These are phyloP conservation scores for Cinnamomum chago DNA, from an alignment of 164 flowering plant species.

Conservation along the genomic window DNA sequence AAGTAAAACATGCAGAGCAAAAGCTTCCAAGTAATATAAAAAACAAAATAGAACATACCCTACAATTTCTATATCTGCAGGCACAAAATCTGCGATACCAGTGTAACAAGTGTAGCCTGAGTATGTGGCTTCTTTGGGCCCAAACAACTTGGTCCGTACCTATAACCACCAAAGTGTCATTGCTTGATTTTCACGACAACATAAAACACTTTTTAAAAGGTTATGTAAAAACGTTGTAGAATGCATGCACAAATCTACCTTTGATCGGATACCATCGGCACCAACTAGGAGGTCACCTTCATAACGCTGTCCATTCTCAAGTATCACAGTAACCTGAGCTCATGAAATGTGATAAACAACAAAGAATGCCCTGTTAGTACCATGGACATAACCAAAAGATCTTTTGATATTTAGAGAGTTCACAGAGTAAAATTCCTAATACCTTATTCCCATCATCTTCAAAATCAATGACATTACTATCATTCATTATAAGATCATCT, in stretches of 20 bases:
- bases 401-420: neutral
- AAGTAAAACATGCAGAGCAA: neutral
- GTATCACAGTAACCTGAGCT: constrained; percentile 66
- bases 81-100: constrained; percentile 94
- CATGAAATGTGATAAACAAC: neutral
- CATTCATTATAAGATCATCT: constrained; percentile 67
- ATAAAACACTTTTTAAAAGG: neutral
- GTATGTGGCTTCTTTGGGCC: constrained; percentile 60
- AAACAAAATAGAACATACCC: constrained; percentile 49
- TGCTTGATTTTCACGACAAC: neutral
- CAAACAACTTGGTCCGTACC: constrained; percentile 87
- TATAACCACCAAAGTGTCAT: constrained; percentile 20
- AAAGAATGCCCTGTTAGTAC: neutral
- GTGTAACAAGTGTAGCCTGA: constrained; percentile 96
- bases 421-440: constrained; percentile 4
- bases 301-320: constrained; percentile 72
- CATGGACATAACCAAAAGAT: neutral
- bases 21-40: neutral
- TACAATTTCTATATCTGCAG: constrained; percentile 84
- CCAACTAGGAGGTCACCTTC: constrained; percentile 94
- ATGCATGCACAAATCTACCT: constrained; percentile 40
- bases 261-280: constrained; percentile 99
- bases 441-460: constrained; percentile 82
- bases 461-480: constrained; percentile 74
- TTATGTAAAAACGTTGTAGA: neutral